These are phyloP conservation scores for Penicillium salamii DNA, from an alignment of 495 filamentous ascomycete genomes.

Conservation along the genomic window DNA sequence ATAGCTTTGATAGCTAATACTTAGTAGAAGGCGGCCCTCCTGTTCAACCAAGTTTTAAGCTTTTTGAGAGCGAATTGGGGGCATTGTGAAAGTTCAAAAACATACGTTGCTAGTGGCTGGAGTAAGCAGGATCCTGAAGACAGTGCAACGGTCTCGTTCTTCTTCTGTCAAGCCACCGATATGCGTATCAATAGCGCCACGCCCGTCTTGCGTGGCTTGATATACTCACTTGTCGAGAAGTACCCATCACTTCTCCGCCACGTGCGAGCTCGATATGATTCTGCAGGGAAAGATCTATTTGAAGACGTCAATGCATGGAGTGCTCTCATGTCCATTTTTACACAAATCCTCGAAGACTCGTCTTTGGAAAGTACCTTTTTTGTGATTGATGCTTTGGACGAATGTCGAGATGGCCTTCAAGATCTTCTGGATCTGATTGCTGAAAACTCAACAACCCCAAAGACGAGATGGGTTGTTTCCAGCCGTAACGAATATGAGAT, in stretches of 20 bases:
- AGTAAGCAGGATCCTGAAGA: slow-evolving; percentile 22
- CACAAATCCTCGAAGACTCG: slow-evolving; percentile 33
- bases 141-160: slow-evolving; percentile 34
- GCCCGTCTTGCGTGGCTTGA: too few relatives aligned
- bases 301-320: slow-evolving; percentile 33
- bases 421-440: slow-evolving; percentile 33
- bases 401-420: slow-evolving; percentile 31
- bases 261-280: slow-evolving; percentile 14
- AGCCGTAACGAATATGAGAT: slow-evolving; percentile 27
- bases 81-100: slow-evolving; percentile 37
- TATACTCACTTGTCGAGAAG: slow-evolving; percentile 35
- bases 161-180: slow-evolving; percentile 50
- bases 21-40: too few relatives aligned
- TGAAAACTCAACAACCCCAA: background rate
- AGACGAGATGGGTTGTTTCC: slow-evolving; percentile 31
- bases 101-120: slow-evolving; percentile 42
- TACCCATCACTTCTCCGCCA: slow-evolving; percentile 31
- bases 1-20: too few relatives aligned
- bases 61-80: too few relatives aligned
- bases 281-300: slow-evolving; percentile 24
- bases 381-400: slow-evolving; percentile 50
- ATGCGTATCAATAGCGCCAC: too few relatives aligned
- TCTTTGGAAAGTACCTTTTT: slow-evolving; percentile 25
- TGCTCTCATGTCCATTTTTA: slow-evolving; percentile 27
- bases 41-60: too few relatives aligned